Conservation (phyloP, 306 rosid genomes). For the Boehmeria nivea region DNA sequence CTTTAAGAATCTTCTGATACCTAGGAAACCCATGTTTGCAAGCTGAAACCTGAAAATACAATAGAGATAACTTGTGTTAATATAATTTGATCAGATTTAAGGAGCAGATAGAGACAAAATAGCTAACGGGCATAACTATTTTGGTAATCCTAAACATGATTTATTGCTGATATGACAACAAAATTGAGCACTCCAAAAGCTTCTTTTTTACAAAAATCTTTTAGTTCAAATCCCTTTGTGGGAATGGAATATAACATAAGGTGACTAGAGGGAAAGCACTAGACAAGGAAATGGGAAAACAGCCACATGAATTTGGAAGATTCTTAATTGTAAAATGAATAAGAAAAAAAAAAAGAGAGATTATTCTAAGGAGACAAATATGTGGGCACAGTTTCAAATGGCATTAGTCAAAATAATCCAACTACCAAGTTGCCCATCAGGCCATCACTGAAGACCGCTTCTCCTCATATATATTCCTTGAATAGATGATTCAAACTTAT, state of each 20-base stretch:
- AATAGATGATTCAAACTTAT: conserved; percentile 1
- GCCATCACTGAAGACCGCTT: conserved; percentile 28
- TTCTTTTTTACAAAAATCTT: too few species aligned
- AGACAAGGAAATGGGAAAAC: background rate
- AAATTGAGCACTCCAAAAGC: too few species aligned
- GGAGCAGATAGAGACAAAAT: too few species aligned
- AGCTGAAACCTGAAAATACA: conserved; percentile 69
- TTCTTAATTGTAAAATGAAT: conserved; percentile 1
- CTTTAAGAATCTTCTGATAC: conserved; percentile 62
- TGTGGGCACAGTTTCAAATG: conserved; percentile 22
- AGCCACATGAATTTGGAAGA: conserved; percentile 8
- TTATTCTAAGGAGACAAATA: conserved; percentile 10
- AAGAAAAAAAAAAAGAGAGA: background rate
- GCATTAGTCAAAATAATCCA: conserved; percentile 26
- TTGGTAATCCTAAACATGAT: background rate
- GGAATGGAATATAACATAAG: conserved; percentile 1
- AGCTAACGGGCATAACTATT: background rate
- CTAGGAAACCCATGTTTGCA: conserved; percentile 75
- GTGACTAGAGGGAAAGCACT: conserved; percentile 4
- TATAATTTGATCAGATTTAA: background rate
- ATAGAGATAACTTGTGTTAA: too few species aligned
- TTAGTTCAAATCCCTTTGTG: background rate
- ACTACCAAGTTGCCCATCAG: conserved; percentile 28
- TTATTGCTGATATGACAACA: background rate
- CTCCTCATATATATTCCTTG: conserved; percentile 26